Conservation (phyloP, 257 asterid species). For the Solanum chilense region DNA sequence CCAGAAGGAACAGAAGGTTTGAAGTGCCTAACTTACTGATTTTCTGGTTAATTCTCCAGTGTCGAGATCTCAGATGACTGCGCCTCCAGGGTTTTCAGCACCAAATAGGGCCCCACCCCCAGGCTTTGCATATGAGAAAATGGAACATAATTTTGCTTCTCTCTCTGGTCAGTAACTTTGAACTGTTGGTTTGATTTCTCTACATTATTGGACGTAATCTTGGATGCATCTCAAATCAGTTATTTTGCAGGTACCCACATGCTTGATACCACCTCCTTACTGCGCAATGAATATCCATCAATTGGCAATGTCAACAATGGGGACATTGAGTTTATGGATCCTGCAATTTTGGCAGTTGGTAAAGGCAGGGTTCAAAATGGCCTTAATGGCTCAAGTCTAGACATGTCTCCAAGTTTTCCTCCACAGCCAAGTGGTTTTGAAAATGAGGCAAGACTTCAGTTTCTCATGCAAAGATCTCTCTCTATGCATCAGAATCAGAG, state of each 20-base stretch:
- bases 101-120: slow-evolving; percentile 88
- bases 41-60: slow-evolving; percentile 30
- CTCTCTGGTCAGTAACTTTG: slow-evolving; percentile 39
- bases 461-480: slow-evolving; percentile 57
- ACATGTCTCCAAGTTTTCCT: slow-evolving; percentile 41
- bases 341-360: slow-evolving; percentile 98
- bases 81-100: slow-evolving; percentile 91
- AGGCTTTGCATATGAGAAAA: slow-evolving; percentile 74
- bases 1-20: not conserved
- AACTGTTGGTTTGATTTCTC: not conserved
- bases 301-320: slow-evolving; percentile 35
- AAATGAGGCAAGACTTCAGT: slow-evolving; percentile 54
- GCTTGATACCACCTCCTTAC: slow-evolving; percentile 35
- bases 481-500: slow-evolving; percentile 65
- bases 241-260: slow-evolving; percentile 52
- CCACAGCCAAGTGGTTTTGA: slow-evolving; percentile 53
- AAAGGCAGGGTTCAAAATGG: slow-evolving; percentile 66
- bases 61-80: slow-evolving; percentile 76
- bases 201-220: not conserved
- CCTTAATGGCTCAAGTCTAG: slow-evolving; percentile 41
- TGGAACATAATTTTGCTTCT: slow-evolving; percentile 36
- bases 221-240: not conserved
- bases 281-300: slow-evolving; percentile 51
- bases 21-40: not conserved
- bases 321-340: slow-evolving; percentile 87